phyloP scores from a whole-genome alignment of 2,329 filamentous ascomycete genomes.

The Pseudogymnoascus sp. region DNA sequence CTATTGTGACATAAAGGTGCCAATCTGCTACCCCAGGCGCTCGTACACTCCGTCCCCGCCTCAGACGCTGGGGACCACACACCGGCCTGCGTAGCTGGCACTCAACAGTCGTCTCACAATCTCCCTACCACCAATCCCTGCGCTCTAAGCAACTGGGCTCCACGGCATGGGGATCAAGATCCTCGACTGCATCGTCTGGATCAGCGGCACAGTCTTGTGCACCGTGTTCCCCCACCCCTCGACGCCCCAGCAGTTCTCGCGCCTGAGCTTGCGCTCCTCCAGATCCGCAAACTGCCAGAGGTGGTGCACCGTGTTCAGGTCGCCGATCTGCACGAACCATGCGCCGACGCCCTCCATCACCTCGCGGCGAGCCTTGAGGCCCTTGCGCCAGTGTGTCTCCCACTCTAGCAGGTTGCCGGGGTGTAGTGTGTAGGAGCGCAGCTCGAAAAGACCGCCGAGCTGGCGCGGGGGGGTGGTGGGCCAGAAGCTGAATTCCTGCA shows the following conservation, averaged over 20 bases:
- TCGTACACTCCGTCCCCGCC: neutral
- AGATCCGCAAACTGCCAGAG: slow-evolving; percentile 98
- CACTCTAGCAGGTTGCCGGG: slow-evolving; percentile 94
- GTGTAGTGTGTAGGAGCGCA: slow-evolving; percentile 92
- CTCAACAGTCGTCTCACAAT: slow-evolving; percentile 10
- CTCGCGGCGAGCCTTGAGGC: slow-evolving; percentile 80
- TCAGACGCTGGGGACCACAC: neutral
- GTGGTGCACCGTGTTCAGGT: slow-evolving; percentile 95
- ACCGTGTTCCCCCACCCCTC: slow-evolving; percentile 97
- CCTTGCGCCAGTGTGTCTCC: slow-evolving; percentile 96
- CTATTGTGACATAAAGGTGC: slow-evolving; percentile 2
- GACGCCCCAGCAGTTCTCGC: slow-evolving; percentile 91
- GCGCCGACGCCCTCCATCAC: slow-evolving; percentile 98
- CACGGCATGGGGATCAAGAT: slow-evolving; percentile 93
- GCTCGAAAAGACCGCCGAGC: slow-evolving; percentile 87
- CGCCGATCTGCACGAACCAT: slow-evolving; percentile 98
- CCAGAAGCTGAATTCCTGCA: slow-evolving; percentile 99
- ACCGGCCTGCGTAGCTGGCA: neutral
- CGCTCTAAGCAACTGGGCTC: slow-evolving; percentile 72
- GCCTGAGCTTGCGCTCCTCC: slow-evolving; percentile 80
- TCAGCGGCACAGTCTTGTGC: slow-evolving; percentile 95
- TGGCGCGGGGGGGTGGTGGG: slow-evolving; percentile 84
- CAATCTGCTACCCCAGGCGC: neutral
- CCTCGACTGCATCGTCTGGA: slow-evolving; percentile 91
- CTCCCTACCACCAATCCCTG: neutral